Percentiles rank a stretch among this genome's conserved stretches.
Conservation (phyloP, 2,329 filamentous ascomycete species). For the Furcasterigmium sp. region DNA sequence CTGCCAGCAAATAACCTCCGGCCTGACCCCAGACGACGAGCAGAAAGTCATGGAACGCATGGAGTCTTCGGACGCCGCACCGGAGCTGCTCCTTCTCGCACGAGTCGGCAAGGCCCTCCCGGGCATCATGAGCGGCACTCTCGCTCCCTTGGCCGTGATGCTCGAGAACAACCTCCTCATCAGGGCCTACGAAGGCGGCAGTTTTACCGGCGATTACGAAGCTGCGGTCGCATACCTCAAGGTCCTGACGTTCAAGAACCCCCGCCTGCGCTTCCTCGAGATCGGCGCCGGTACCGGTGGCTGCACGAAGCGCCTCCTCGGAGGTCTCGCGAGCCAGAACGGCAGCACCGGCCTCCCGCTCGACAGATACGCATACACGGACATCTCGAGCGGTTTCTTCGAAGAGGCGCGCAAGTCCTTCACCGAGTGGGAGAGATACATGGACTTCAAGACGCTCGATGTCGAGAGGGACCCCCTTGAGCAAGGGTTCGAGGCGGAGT, state of each 20-base stretch:
- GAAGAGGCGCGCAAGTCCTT: constrained; percentile 6
- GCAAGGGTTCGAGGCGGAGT: constrained; percentile 23
- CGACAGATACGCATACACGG: constrained; percentile 17
- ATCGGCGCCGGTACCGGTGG: constrained; percentile 9
- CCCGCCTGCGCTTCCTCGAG: constrained; percentile 15
- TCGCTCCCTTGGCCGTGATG: constrained; percentile 22
- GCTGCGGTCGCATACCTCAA: no score
- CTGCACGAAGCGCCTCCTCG: no score
- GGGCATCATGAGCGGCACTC: constrained; percentile 16
- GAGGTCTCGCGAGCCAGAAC: no score
- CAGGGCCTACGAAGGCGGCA: no score
- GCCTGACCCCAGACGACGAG: constrained; percentile 4
- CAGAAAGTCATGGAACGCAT: constrained; percentile 5
- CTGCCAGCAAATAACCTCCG: neutral
- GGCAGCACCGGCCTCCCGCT: neutral
- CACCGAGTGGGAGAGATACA: neutral
- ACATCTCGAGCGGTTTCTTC: constrained; percentile 17
- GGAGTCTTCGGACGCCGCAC: no score
- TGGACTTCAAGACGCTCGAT: constrained; percentile 18
- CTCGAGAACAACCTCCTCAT: constrained; percentile 19
- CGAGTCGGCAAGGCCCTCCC: constrained; percentile 14
- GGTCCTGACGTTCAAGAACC: neutral
- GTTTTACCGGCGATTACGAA: no score
- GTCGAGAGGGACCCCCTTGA: constrained; percentile 15
- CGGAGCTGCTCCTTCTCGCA: neutral